Percentiles rank a stretch among this genome's conserved stretches.
phyloP scores from a whole-genome alignment of 2,329 filamentous ascomycete genomes.

The Leptosphaerulina australis region DNA sequence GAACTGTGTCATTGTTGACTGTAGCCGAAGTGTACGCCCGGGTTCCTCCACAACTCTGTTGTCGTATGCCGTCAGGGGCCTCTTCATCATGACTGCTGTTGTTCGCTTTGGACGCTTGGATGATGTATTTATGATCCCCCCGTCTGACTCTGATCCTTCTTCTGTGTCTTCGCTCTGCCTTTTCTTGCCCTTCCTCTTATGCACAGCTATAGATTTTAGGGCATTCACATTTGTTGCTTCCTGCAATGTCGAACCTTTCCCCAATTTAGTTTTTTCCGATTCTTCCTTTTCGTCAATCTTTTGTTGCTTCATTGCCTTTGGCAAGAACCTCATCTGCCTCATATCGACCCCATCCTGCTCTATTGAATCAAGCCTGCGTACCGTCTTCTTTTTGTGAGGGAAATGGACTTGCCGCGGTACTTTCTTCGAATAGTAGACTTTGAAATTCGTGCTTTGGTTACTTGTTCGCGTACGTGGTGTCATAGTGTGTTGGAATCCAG shows the following conservation, averaged over 20 bases:
- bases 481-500: slow-evolving; percentile 19
- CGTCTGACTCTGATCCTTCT: slow-evolving; percentile 10
- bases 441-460: slow-evolving; percentile 34
- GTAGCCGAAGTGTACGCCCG: slow-evolving; percentile 30
- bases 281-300: slow-evolving; percentile 22
- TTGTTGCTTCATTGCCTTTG: slow-evolving; percentile 33
- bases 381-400: slow-evolving; percentile 36
- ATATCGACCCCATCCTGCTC: slow-evolving; percentile 26
- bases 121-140: slow-evolving; percentile 6
- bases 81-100: background rate
- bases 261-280: slow-evolving; percentile 11
- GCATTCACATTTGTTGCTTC: background rate
- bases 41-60: slow-evolving; percentile 5
- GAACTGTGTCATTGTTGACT: slow-evolving; percentile 48
- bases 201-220: background rate
- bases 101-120: slow-evolving; percentile 31
- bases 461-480: slow-evolving; percentile 35
- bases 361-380: slow-evolving; percentile 27
- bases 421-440: slow-evolving; percentile 43
- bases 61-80: slow-evolving; percentile 5
- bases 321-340: slow-evolving; percentile 38
- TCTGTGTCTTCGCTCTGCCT: slow-evolving; percentile 19
- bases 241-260: background rate
- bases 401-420: slow-evolving; percentile 38
- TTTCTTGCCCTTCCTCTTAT: slow-evolving; percentile 24